These are phyloP conservation scores for Suhomyces pyralidae DNA, from an alignment of 805 yeast genomes.

Conservation along the genomic window DNA sequence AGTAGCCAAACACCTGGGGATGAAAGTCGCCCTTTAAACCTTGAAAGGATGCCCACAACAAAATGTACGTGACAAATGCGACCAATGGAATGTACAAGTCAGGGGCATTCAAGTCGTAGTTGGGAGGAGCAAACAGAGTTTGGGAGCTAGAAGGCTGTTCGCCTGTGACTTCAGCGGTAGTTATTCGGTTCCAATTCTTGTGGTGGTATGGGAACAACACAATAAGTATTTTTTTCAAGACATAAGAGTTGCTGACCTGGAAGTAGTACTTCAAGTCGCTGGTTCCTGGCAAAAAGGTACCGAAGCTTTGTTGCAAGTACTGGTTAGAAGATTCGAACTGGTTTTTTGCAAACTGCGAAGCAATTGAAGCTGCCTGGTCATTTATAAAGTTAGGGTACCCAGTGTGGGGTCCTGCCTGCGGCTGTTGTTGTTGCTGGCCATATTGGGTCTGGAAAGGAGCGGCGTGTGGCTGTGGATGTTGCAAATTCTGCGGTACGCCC, in stretches of 20 bases:
- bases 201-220: constrained; percentile 85
- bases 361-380: constrained; percentile 80
- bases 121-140: constrained; percentile 64
- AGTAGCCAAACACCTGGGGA: constrained; percentile 85
- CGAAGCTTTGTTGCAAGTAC: constrained; percentile 70
- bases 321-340: constrained; percentile 82
- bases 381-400: constrained; percentile 47
- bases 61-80: constrained; percentile 85
- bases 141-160: constrained; percentile 23
- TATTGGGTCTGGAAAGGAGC: constrained; percentile 16
- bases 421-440: constrained; percentile 26
- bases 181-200: constrained; percentile 72
- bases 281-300: constrained; percentile 46
- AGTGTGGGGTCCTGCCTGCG: constrained; percentile 11
- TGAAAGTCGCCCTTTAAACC: constrained; percentile 90
- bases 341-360: constrained; percentile 81
- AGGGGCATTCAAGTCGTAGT: constrained; percentile 89
- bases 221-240: constrained; percentile 64
- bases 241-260: constrained; percentile 88
- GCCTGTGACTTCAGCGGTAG: constrained; percentile 23
- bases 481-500: constrained; percentile 16
- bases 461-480: constrained; percentile 33
- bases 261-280: constrained; percentile 78
- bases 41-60: constrained; percentile 77
- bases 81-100: constrained; percentile 94